These are phyloP conservation scores for Oryza nivara DNA, from an alignment of 176 grass and related monocot species.

Conservation along the genomic window DNA sequence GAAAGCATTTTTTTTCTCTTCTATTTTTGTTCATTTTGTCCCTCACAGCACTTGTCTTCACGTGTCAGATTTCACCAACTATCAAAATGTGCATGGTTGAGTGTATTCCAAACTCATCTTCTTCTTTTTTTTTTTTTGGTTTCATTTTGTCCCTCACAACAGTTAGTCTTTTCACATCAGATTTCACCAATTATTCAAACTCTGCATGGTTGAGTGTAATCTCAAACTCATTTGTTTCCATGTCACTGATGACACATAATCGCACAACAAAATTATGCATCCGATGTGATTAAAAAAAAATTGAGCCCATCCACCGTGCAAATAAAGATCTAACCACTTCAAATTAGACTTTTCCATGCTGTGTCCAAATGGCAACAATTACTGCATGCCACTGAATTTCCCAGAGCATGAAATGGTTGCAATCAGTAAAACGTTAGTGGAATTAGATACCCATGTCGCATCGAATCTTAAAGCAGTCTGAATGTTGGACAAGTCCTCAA, in stretches of 20 bases:
- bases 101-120: not conserved
- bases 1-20: slow-evolving; percentile 31
- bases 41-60: too few relatives aligned
- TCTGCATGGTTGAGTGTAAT: too few relatives aligned
- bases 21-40: too few relatives aligned
- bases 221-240: not conserved
- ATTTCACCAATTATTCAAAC: too few relatives aligned
- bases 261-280: not conserved
- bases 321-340: not conserved
- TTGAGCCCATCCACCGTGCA: not conserved
- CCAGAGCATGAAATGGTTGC: not conserved
- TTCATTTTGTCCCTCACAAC: too few relatives aligned
- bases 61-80: not conserved
- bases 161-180: too few relatives aligned
- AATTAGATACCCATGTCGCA: not conserved
- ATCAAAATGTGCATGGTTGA: not conserved
- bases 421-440: not conserved
- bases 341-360: slow-evolving; percentile 10
- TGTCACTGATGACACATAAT: not conserved
- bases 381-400: not conserved
- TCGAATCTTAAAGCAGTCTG: not conserved
- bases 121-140: too few relatives aligned
- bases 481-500: not conserved
- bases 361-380: not conserved
- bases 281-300: not conserved